Evolutionary conservation across 129 eudicot species (phyloP).

Genomic region (Chrysanthemum lavandulifolium): DNA sequence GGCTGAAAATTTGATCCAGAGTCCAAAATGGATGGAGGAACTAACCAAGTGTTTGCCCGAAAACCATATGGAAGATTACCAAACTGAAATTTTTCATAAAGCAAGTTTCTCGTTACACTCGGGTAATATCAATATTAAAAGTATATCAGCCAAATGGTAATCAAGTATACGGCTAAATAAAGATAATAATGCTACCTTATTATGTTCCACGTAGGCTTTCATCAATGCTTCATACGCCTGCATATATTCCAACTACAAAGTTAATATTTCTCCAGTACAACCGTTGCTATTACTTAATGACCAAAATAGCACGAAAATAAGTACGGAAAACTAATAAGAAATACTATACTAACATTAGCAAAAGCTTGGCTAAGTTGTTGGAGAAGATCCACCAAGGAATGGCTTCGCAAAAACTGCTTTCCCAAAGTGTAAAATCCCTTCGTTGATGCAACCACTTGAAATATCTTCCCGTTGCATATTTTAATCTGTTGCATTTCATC

Average conservation of each 20-base stretch:
- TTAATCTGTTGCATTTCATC: no score
- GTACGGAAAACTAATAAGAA: background rate
- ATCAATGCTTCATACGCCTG: conserved; percentile 91
- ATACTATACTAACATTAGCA: conserved; percentile 69
- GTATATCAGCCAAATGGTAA: background rate
- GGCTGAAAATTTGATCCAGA: conserved; percentile 60
- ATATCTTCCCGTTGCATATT: conserved; percentile 87
- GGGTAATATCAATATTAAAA: conserved; percentile 21
- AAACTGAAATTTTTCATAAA: conserved; percentile 62
- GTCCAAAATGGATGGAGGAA: conserved; percentile 74
- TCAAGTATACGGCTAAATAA: conserved; percentile 22
- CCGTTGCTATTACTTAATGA: background rate
- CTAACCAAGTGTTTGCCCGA: conserved; percentile 96
- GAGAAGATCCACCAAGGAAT: conserved; percentile 95
- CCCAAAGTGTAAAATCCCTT: conserved; percentile 94
- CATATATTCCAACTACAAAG: conserved; percentile 22
- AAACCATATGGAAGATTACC: conserved; percentile 99
- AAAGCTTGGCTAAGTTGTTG: conserved; percentile 99
- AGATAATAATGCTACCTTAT: conserved; percentile 59
- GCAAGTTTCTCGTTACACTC: conserved; percentile 23
- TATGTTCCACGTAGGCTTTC: conserved; percentile 95
- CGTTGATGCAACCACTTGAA: conserved; percentile 85
- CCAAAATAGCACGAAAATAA: background rate
- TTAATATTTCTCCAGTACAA: background rate
- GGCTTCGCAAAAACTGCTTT: conserved; percentile 80